Evolutionary conservation across 768 basidiomycete species (phyloP).

Genomic region (Lentinula boryana): DNA sequence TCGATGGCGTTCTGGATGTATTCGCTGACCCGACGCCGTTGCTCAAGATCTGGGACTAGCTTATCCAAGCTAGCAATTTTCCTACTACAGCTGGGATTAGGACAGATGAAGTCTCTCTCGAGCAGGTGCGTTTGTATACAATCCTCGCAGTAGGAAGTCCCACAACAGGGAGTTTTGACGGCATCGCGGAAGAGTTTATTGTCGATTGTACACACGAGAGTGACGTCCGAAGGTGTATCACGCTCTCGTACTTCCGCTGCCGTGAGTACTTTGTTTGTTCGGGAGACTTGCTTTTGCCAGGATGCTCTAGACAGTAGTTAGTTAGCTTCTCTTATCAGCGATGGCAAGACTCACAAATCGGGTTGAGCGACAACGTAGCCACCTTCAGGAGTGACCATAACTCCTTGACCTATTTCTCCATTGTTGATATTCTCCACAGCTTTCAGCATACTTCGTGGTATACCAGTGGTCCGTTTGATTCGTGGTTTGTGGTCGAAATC

Average conservation of each 20-base stretch:
- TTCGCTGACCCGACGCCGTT: conserved; percentile 69
- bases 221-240: conserved; percentile 61
- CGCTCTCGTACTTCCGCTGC: conserved; percentile 87
- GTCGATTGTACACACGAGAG: conserved; percentile 87
- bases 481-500: conserved; percentile 92
- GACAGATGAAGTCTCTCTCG: conserved; percentile 94
- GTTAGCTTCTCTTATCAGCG: neutral
- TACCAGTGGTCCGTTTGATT: conserved; percentile 97
- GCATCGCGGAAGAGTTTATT: conserved; percentile 91
- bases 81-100: conserved; percentile 81
- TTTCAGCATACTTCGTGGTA: conserved; percentile 95
- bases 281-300: conserved; percentile 89
- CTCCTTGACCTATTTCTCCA: conserved; percentile 70
- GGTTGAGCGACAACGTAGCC: conserved; percentile 97
- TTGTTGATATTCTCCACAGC: conserved; percentile 83
- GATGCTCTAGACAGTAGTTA: conserved; percentile 52
- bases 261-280: conserved; percentile 68
- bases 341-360: conserved; percentile 67
- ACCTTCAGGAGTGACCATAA: conserved; percentile 99
- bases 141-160: conserved; percentile 89
- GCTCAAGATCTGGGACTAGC: conserved; percentile 72
- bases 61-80: conserved; percentile 89
- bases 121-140: conserved; percentile 92
- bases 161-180: conserved; percentile 93
- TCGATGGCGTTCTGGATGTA: conserved; percentile 82